Evolutionary conservation across 495 filamentous ascomycete species (phyloP).

Genomic region (Letharia lupina): DNA sequence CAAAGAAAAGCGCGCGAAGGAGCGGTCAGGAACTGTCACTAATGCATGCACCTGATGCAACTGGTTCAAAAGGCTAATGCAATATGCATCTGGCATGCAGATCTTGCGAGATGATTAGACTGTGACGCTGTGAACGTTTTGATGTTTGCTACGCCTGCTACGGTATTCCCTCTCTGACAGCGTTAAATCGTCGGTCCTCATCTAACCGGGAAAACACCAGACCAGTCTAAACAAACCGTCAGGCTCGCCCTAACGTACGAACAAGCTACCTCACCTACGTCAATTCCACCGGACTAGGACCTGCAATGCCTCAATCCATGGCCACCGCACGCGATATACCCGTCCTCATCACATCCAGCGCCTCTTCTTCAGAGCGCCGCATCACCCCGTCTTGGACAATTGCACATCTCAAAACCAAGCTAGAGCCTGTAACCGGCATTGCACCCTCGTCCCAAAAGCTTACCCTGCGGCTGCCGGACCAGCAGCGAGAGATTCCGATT

Average conservation of each 20-base stretch:
- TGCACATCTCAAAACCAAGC: constrained; percentile 72
- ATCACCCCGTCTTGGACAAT: constrained; percentile 92
- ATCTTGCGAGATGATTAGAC: not conserved
- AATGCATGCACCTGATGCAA: not conserved
- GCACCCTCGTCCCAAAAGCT: constrained; percentile 73
- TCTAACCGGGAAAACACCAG: too few species aligned
- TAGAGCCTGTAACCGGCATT: constrained; percentile 90
- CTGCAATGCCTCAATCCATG: not conserved
- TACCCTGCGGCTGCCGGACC: constrained; percentile 48
- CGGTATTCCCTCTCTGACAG: too few species aligned
- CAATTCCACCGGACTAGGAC: too few species aligned
- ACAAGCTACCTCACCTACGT: too few species aligned
- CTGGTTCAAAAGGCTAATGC: not conserved
- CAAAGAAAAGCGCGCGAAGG: not conserved
- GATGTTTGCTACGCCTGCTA: too few species aligned
- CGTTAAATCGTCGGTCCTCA: too few species aligned
- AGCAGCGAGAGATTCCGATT: constrained; percentile 46
- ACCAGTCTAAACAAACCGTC: too few species aligned
- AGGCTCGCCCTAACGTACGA: too few species aligned
- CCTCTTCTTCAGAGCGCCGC: constrained; percentile 69
- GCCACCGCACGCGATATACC: constrained; percentile 70
- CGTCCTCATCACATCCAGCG: constrained; percentile 71
- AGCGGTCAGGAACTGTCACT: constrained; percentile 8
- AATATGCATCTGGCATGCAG: not conserved
- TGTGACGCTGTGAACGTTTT: too few species aligned